Evolutionary conservation across 1,284 basidiomycete genomes (phyloP).

Genomic region (Flammula alnicola): DNA sequence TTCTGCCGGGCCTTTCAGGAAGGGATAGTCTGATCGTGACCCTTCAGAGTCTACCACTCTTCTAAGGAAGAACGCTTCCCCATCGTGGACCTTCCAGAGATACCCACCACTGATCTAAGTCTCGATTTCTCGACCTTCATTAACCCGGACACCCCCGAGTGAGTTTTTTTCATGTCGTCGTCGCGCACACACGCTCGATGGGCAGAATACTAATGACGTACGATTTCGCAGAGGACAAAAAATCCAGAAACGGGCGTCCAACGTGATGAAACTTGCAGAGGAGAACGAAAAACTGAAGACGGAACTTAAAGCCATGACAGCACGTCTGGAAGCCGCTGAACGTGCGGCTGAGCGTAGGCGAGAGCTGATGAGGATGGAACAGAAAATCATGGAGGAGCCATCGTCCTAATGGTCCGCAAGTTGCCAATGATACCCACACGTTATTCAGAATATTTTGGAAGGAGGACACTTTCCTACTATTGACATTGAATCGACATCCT

Average conservation of each 20-base stretch:
- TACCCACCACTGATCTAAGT: conserved; percentile 58
- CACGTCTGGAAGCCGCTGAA: conserved; percentile 59
- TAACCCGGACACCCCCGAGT: conserved; percentile 37
- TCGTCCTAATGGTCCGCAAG: conserved; percentile 25
- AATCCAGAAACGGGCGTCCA: conserved; percentile 76
- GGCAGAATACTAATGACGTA: conserved; percentile 7
- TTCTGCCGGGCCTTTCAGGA: conserved; percentile 13
- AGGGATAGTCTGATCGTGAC: conserved; percentile 26
- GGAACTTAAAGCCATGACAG: conserved; percentile 74
- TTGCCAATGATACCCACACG: background rate
- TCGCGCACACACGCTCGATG: background rate
- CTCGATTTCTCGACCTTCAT: conserved; percentile 50
- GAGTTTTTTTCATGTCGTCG: conserved; percentile 28
- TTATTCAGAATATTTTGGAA: conserved; percentile 10
- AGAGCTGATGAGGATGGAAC: conserved; percentile 50
- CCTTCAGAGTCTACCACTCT: conserved; percentile 20
- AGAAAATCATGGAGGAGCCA: conserved; percentile 39
- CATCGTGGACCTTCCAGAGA: conserved; percentile 49
- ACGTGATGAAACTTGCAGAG: conserved; percentile 72
- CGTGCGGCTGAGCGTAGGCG: conserved; percentile 63
- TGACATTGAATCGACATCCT: conserved; percentile 1
- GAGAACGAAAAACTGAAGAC: conserved; percentile 80
- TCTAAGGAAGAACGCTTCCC: conserved; percentile 12
- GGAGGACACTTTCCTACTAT: conserved; percentile 5
- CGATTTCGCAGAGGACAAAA: conserved; percentile 52